These are phyloP conservation scores for Talaromyces sp. DNA, from an alignment of 2,329 filamentous ascomycete species.

Conservation along the genomic window DNA sequence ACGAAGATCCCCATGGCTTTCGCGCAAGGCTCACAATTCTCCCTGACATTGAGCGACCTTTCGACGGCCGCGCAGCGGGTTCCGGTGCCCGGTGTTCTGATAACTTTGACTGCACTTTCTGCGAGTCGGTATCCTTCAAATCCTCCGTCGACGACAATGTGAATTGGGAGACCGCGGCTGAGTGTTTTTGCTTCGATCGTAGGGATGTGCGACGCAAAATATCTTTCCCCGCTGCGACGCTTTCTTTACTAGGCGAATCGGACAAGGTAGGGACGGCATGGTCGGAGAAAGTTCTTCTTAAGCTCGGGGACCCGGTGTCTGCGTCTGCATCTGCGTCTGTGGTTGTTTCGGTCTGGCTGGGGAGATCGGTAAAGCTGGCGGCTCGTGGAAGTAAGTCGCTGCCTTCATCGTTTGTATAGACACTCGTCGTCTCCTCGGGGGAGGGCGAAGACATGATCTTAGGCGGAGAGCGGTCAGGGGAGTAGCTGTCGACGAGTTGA, in stretches of 20 bases:
- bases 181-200: constrained; percentile 37
- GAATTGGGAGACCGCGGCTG: constrained; percentile 38
- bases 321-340: no score
- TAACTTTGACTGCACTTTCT: constrained; percentile 22
- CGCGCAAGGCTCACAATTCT: constrained; percentile 54
- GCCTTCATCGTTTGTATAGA: constrained; percentile 30
- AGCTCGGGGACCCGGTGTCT: constrained; percentile 35
- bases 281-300: constrained; percentile 56
- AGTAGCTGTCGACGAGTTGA: constrained; percentile 27
- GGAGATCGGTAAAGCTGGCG: constrained; percentile 62
- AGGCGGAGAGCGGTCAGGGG: constrained; percentile 22
- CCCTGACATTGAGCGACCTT: constrained; percentile 52
- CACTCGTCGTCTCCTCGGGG: constrained; percentile 24
- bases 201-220: constrained; percentile 46
- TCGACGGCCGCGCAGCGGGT: constrained; percentile 40
- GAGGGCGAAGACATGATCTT: constrained; percentile 39
- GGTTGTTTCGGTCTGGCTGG: constrained; percentile 33
- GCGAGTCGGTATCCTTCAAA: constrained; percentile 30
- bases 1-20: constrained; percentile 53
- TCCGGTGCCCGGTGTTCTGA: constrained; percentile 34
- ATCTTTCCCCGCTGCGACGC: constrained; percentile 43
- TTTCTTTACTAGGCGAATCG: constrained; percentile 41
- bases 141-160: constrained; percentile 42
- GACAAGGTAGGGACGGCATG: constrained; percentile 47
- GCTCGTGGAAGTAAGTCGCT: constrained; percentile 51